These are phyloP conservation scores for Eutrema japonicum DNA, from an alignment of 345 rosid genomes.

Conservation along the genomic window DNA sequence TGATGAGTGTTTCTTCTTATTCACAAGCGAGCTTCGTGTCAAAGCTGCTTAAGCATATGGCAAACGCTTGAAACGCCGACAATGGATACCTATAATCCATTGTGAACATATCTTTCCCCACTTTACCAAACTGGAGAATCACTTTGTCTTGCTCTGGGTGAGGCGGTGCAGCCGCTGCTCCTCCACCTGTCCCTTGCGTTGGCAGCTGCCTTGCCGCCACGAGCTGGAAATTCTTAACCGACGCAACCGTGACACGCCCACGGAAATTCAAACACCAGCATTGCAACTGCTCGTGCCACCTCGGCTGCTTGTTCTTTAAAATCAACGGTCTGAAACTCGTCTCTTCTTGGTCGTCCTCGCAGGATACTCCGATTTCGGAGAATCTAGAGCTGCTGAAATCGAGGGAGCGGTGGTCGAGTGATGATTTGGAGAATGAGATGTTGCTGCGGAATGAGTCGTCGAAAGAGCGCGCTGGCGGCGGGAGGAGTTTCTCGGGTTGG, in stretches of 20 bases:
- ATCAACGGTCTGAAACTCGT: slow-evolving; percentile 52
- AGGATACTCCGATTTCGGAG: slow-evolving; percentile 52
- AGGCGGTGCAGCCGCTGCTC: slow-evolving; percentile 43
- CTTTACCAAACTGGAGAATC: slow-evolving; percentile 95
- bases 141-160: slow-evolving; percentile 79
- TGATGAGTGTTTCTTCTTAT: slow-evolving; percentile 46
- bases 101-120: slow-evolving; percentile 95
- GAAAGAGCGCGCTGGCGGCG: slow-evolving; percentile 47
- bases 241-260: slow-evolving; percentile 69
- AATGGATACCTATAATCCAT: slow-evolving; percentile 97
- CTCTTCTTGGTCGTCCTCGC: slow-evolving; percentile 49
- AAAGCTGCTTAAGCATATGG: slow-evolving; percentile 98
- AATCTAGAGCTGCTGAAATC: slow-evolving; percentile 65
- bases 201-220: slow-evolving; percentile 53
- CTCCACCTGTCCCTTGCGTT: slow-evolving; percentile 46
- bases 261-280: slow-evolving; percentile 74
- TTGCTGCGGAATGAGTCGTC: slow-evolving; percentile 65
- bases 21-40: slow-evolving; percentile 99
- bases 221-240: slow-evolving; percentile 71
- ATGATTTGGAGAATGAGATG: slow-evolving; percentile 59
- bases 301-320: slow-evolving; percentile 66
- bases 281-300: slow-evolving; percentile 74
- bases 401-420: slow-evolving; percentile 51
- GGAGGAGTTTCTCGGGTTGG: slow-evolving; percentile 58
- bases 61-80: slow-evolving; percentile 97